These are phyloP conservation scores for Blakeslea trispora DNA, from an alignment of 371 early-diverging fungal species.

Conservation along the genomic window DNA sequence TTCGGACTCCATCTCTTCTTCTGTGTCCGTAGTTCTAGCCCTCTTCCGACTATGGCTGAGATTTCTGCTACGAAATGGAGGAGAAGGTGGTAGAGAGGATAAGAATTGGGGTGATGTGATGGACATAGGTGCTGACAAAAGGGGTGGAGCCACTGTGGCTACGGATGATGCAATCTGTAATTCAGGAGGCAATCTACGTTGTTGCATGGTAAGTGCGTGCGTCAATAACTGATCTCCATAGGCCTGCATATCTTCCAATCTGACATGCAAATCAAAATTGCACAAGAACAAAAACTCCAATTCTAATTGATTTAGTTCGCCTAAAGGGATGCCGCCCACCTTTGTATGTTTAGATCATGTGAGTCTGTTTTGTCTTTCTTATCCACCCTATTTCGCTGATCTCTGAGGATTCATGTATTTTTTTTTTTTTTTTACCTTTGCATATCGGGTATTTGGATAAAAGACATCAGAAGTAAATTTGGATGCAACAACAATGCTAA, in stretches of 20 bases:
- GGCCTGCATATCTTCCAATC: slow-evolving; percentile 68
- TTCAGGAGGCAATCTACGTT: background rate
- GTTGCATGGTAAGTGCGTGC: slow-evolving; percentile 22
- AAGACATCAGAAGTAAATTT: slow-evolving; percentile 83
- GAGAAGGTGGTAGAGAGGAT: too few relatives aligned
- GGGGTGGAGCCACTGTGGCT: slow-evolving; percentile 2
- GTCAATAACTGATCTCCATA: slow-evolving; percentile 63
- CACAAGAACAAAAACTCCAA: slow-evolving; percentile 85
- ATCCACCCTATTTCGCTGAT: too few relatives aligned
- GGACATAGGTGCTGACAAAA: slow-evolving; percentile 4
- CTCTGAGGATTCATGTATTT: background rate
- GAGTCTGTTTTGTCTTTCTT: too few relatives aligned
- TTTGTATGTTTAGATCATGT: slow-evolving; percentile 19
- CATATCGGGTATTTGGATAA: slow-evolving; percentile 77
- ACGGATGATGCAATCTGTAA: slow-evolving; percentile 1
- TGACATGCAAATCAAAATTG: slow-evolving; percentile 78
- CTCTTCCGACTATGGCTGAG: too few relatives aligned
- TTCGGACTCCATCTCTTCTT: too few relatives aligned
- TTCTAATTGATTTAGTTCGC: slow-evolving; percentile 87
- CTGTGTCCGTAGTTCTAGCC: too few relatives aligned
- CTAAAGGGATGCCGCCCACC: slow-evolving; percentile 85
- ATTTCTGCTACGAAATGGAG: too few relatives aligned
- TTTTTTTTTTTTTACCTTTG: slow-evolving; percentile 53
- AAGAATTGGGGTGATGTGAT: background rate
- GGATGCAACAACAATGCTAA: slow-evolving; percentile 77